phyloP scores from a whole-genome alignment of 2,329 filamentous ascomycete genomes.

The Alternaria longipes region DNA sequence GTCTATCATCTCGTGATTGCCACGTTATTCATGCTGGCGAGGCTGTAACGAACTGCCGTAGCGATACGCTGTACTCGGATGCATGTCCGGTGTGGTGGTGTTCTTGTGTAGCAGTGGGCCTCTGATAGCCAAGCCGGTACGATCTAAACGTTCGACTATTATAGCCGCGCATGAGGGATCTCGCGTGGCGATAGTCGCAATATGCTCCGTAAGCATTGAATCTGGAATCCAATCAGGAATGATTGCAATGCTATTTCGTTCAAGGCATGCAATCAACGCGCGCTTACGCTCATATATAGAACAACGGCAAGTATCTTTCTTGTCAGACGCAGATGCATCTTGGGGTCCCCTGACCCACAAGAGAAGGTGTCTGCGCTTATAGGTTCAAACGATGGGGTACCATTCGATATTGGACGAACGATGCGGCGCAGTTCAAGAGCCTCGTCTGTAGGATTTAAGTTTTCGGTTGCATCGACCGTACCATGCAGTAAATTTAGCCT shows the following conservation, averaged over 20 bases:
- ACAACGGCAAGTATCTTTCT: background rate
- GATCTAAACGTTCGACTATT: slow-evolving; percentile 1
- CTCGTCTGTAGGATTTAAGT: background rate
- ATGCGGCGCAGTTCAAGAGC: background rate
- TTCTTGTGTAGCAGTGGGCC: background rate
- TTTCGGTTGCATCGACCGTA: background rate
- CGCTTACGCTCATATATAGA: background rate
- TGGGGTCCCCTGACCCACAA: background rate
- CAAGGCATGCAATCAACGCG: slow-evolving; percentile 1
- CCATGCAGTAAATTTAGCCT: background rate
- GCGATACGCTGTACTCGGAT: background rate
- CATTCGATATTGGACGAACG: background rate
- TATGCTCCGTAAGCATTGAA: slow-evolving; percentile 10
- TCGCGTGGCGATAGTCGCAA: slow-evolving; percentile 1
- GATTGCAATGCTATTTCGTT: background rate
- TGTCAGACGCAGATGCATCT: background rate
- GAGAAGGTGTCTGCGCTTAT: background rate
- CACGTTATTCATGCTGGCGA: background rate
- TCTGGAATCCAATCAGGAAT: slow-evolving; percentile 6
- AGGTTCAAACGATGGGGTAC: background rate
- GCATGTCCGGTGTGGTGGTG: background rate
- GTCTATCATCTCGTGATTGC: background rate
- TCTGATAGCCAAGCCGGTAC: background rate
- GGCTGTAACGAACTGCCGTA: background rate
- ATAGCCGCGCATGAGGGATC: slow-evolving; percentile 1